These are phyloP conservation scores for Kodamaea kaohsiungensis DNA, from an alignment of 805 yeast genomes.

Conservation along the genomic window DNA sequence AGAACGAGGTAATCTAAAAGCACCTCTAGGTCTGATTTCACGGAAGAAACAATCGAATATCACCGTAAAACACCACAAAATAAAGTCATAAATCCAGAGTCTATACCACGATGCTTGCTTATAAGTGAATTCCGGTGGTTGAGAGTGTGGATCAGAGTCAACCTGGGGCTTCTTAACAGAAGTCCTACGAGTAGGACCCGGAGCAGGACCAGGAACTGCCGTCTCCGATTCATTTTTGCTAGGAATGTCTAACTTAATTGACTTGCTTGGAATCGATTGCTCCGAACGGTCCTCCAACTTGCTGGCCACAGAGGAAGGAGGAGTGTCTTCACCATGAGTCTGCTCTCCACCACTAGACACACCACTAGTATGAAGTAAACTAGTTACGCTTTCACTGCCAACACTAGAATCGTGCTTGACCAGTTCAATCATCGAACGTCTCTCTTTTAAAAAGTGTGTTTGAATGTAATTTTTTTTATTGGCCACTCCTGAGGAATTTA, in stretches of 20 bases:
- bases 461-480: background rate
- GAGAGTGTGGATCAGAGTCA: background rate
- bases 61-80: conserved; percentile 39
- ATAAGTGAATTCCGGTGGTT: conserved; percentile 7
- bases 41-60: conserved; percentile 72
- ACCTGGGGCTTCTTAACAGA: conserved; percentile 1
- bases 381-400: background rate
- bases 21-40: conserved; percentile 87
- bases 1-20: conserved; percentile 62
- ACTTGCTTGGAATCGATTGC: background rate
- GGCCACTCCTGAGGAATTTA: background rate
- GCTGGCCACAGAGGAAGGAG: background rate
- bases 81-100: conserved; percentile 32
- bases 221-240: conserved; percentile 1
- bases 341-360: background rate
- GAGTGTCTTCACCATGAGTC: background rate
- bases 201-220: conserved; percentile 9
- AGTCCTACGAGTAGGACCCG: conserved; percentile 5
- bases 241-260: conserved; percentile 3
- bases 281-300: background rate
- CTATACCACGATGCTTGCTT: conserved; percentile 26
- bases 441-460: background rate
- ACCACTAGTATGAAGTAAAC: background rate
- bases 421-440: background rate
- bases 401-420: background rate